Evolutionary conservation across 2,329 filamentous ascomycete genomes (phyloP).

Genomic region (Colletotrichum karsti): DNA sequence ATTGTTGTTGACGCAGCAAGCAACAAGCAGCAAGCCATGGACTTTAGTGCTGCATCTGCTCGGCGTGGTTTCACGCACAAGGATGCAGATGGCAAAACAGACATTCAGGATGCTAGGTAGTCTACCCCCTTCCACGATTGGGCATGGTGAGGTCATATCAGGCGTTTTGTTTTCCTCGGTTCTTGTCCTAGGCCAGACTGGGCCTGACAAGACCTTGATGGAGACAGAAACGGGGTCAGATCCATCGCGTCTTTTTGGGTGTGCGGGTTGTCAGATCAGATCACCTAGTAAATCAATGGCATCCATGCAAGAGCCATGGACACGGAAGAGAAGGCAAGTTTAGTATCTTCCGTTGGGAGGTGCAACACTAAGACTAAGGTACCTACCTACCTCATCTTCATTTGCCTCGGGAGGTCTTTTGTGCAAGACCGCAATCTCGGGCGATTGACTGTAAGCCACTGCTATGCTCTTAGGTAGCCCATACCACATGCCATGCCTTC

Average conservation of each 20-base stretch:
- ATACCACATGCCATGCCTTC: background rate
- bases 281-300: slow-evolving; percentile 2
- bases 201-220: slow-evolving; percentile 4
- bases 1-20: slow-evolving; percentile 2
- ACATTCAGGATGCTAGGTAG: too few species aligned
- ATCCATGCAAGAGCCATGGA: background rate
- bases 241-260: slow-evolving; percentile 12
- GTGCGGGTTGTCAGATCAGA: slow-evolving; percentile 28
- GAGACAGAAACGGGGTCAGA: slow-evolving; percentile 11
- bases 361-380: background rate
- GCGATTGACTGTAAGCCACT: background rate
- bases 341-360: background rate
- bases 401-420: background rate
- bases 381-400: background rate
- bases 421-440: slow-evolving; percentile 1
- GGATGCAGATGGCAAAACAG: background rate
- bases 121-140: background rate
- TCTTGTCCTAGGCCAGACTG: background rate
- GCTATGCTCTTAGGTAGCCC: background rate
- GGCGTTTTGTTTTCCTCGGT: slow-evolving; percentile 1
- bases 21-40: too few species aligned
- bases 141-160: slow-evolving; percentile 24
- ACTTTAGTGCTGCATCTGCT: background rate
- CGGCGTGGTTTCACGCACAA: background rate
- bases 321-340: background rate